Base-by-base conservation (phyloP, 75 land plant genomes). In the Isoetes taiwanensis region DNA sequence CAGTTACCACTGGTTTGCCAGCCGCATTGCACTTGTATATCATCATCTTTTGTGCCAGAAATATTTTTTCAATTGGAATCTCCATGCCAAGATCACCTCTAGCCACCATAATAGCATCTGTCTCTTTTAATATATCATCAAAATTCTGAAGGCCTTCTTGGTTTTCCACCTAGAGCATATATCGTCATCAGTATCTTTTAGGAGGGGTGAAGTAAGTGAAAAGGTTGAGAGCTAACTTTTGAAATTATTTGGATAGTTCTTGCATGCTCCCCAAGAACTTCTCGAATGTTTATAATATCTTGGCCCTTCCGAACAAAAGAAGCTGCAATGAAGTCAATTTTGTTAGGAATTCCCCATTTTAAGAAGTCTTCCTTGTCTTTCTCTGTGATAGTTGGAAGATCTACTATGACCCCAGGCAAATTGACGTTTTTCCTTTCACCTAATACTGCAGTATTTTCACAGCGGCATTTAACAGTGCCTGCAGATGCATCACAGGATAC, bases 81-180 rank as follows among this genome's bases (percentile, higher is more conserved):
- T 79, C 82, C 82, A 79, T 79, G 11, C 82, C 82, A 12, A 79
- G 65, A 43, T 79, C 82, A 40, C 82, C 82, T 35, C 82, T 48
- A 1, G 82, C 82, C 48, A 79, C 82, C 82, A 79, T 79, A 17
- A 79, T 63, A 14, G 70, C 78, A 57, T 79, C 82, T 26, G 78
- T 64, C 30, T 79, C 74, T 0, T 56, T 60, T 37, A 79, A 65
- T 23, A 79, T 72, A 2, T 79, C 75, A 61, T 79, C 82, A 56
- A 79, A 79, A 57, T 79, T 79, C 31, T 70, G 64, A 32, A 79
- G 72, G 8, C 82, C 82, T 64, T 79, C 82, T 68, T 79, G 82
- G 53, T 79, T 79, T 38, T 79, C 82, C 12, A 78, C 73, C 81
- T 78, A 58, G 19, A 9, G 14, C 12, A 9, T 9, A 14, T 14